Evolutionary conservation across 805 yeast genomes (phyloP), one percentile per base, ranked within the genome.

Genomic region (Brettanomyces bruxellensis): DNA sequence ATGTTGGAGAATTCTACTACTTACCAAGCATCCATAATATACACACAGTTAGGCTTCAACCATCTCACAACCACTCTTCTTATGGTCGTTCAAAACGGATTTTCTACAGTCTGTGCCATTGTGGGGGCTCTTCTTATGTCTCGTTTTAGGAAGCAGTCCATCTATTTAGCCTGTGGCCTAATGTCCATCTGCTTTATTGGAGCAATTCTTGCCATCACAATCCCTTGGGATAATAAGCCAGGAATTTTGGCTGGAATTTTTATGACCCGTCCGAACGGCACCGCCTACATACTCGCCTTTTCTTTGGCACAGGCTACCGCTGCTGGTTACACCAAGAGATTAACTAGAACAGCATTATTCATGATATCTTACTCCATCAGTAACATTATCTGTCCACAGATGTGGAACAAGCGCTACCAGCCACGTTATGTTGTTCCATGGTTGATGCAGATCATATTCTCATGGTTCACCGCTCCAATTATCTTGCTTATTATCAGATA

Each of bases 321-420:
- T 45, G 67, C 79, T 7, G 79, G 79, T 38, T 67, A 74, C 51
- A 75, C 82, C 9, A 78, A 76, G 58, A 68, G 67, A 50, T 47
- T 71, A 9, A 66, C 71, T 0, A 70, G 78, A 60, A 73, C 67
- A 49, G 73, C 68, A 25, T 52, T 71, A 50, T 60, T 65, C 25
- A 66, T 73, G 73, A 62, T 68, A 28, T 68, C 69, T 13, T 76
- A 70, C 46, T 66, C 73, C 49, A 56, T 76, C 38, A 65, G 75
- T 25, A 76, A 76, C 49, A 66, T 76, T 22, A 69, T 75, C 25
- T 71, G 77, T 5, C 80, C 82, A 4, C 81, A 76, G 55, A 51
- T 76, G 23, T 77, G 79, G 76, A 66, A 68, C 52, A 61, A 55
- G 7, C 57, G 53, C n/a, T 72, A 71, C 51, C 66, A 70, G 6